These are phyloP conservation scores for Ceratonia siliqua DNA, from an alignment of 306 rosid genomes.

Conservation along the genomic window DNA sequence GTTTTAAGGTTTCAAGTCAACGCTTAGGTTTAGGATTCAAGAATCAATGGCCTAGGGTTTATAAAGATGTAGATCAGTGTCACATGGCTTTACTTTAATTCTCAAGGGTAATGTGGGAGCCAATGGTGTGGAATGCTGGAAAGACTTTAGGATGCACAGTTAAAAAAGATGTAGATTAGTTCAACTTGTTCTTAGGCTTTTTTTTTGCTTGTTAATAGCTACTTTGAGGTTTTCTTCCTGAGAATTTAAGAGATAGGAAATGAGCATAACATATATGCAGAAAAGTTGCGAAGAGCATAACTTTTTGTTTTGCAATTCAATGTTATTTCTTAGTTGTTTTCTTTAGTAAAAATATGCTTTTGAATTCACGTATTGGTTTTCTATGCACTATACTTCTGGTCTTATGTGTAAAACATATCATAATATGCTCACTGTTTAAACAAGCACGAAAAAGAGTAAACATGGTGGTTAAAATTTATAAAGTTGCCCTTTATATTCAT, in stretches of 20 bases:
- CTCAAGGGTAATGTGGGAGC: background rate
- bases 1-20: background rate
- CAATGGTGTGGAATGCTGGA: background rate
- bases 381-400: background rate
- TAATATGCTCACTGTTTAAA: background rate
- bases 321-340: background rate
- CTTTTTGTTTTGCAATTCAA: background rate
- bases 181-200: background rate
- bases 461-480: background rate
- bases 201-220: background rate
- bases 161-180: background rate
- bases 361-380: background rate
- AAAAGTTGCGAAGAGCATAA: background rate
- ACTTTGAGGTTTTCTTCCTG: background rate
- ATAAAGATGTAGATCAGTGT: background rate
- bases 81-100: background rate
- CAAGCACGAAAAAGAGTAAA: background rate
- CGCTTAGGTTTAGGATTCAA: background rate
- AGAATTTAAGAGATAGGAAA: background rate
- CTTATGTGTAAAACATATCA: constrained; percentile 4
- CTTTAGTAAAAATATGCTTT: background rate
- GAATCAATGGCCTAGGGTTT: background rate
- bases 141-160: background rate
- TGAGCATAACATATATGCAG: background rate
- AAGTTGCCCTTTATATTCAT: background rate